Evolutionary conservation across 306 rosid species (phyloP).

Genomic region (Lablab purpureus): DNA sequence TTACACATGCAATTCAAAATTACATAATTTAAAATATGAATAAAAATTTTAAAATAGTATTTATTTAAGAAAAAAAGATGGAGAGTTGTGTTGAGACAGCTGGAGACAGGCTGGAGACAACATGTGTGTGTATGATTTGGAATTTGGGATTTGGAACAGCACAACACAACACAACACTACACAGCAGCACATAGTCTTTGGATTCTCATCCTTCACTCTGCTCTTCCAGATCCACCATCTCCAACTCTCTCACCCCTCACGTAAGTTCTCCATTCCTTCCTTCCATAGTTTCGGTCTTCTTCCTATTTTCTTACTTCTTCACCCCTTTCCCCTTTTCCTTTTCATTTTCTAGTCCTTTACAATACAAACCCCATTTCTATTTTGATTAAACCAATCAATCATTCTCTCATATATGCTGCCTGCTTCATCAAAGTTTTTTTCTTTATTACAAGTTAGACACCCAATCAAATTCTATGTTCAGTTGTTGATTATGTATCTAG

Average conservation of each 20-base stretch:
- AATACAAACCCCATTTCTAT: neutral
- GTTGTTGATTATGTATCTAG: neutral
- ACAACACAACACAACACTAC: no score
- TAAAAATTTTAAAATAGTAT: no score
- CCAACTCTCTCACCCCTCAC: neutral
- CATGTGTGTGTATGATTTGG: neutral
- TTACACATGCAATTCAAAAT: no score
- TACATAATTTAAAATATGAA: no score
- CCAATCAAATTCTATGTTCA: neutral
- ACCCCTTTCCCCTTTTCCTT: neutral
- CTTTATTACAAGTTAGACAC: neutral
- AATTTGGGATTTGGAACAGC: neutral
- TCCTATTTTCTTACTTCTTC: neutral
- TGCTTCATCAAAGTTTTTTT: no score
- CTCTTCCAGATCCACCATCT: neutral
- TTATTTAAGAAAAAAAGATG: neutral
- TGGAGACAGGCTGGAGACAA: conserved; percentile 24
- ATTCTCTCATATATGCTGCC: neutral
- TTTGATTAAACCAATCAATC: neutral
- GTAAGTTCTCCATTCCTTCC: neutral
- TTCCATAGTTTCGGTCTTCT: no score
- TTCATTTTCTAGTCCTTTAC: no score
- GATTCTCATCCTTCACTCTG: neutral
- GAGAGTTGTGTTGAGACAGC: neutral
- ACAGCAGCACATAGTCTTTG: neutral